Conservation (phyloP, 2,329 filamentous ascomycete species). For the Pseudogymnoascus sp. region DNA sequence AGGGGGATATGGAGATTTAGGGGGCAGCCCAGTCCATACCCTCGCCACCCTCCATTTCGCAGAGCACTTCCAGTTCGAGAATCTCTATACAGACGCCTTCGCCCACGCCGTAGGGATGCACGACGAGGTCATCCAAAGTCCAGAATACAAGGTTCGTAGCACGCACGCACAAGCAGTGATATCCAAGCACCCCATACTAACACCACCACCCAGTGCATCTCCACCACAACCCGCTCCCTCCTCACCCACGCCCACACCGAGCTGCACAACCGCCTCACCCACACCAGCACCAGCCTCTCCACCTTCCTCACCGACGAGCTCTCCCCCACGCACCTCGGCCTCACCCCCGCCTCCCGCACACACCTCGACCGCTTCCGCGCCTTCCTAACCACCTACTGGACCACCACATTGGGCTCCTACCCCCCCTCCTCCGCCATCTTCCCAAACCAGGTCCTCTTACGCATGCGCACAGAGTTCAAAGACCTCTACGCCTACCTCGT, state of each 20-base stretch:
- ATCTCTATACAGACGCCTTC: slow-evolving; percentile 67
- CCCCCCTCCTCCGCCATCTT: slow-evolving; percentile 36
- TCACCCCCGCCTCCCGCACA: slow-evolving; percentile 49
- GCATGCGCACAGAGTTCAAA: slow-evolving; percentile 62
- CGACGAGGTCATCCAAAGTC: slow-evolving; percentile 44
- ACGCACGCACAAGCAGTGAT: background rate
- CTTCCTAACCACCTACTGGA: slow-evolving; percentile 59
- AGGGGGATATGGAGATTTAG: slow-evolving; percentile 61
- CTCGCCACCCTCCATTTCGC: slow-evolving; percentile 59
- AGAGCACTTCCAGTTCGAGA: slow-evolving; percentile 53
- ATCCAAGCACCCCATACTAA: slow-evolving; percentile 8
- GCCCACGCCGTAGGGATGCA: slow-evolving; percentile 73
- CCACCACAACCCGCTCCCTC: slow-evolving; percentile 50
- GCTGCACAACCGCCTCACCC: slow-evolving; percentile 53
- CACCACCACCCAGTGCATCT: slow-evolving; percentile 34
- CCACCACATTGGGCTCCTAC: slow-evolving; percentile 60
- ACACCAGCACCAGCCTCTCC: slow-evolving; percentile 50
- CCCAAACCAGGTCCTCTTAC: slow-evolving; percentile 47
- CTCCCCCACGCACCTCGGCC: slow-evolving; percentile 55
- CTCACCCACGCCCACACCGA: slow-evolving; percentile 55
- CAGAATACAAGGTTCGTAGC: slow-evolving; percentile 51
- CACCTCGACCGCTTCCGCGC: slow-evolving; percentile 67
- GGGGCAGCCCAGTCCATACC: slow-evolving; percentile 57
- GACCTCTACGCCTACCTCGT: slow-evolving; percentile 63
- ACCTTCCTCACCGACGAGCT: slow-evolving; percentile 65